Conservation (phyloP, 2,329 filamentous ascomycete genomes). For the Ceratocystis variospora region DNA sequence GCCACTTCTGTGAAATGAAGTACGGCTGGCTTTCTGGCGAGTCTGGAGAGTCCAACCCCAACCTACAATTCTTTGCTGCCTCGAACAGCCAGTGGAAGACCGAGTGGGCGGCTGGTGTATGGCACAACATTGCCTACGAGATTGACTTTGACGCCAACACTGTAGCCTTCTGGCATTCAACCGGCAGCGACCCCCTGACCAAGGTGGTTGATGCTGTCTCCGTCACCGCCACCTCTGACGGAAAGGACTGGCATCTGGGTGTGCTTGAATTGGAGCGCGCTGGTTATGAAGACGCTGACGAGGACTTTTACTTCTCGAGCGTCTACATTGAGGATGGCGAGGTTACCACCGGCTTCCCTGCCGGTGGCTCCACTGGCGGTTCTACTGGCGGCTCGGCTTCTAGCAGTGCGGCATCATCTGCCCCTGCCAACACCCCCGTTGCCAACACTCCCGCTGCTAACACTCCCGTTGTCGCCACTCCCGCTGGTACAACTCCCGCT, state of each 20-base stretch:
- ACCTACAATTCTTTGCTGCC: slow-evolving; percentile 51
- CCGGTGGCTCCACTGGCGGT: slow-evolving; percentile 3
- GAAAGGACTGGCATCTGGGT: slow-evolving; percentile 59
- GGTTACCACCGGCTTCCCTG: slow-evolving; percentile 25
- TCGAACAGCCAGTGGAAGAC: slow-evolving; percentile 49
- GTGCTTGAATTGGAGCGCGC: slow-evolving; percentile 49
- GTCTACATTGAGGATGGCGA: slow-evolving; percentile 48
- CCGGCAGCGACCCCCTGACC: slow-evolving; percentile 42
- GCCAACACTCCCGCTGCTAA: neutral
- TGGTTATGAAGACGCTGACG: slow-evolving; percentile 39
- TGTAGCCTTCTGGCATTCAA: slow-evolving; percentile 58
- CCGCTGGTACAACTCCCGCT: neutral
- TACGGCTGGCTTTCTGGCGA: slow-evolving; percentile 45
- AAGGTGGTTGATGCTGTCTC: slow-evolving; percentile 47
- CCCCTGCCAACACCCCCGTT: neutral
- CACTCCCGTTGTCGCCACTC: neutral
- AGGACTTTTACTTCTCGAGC: slow-evolving; percentile 60
- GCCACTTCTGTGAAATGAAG: slow-evolving; percentile 63
- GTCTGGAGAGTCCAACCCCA: slow-evolving; percentile 33
- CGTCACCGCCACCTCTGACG: slow-evolving; percentile 49
- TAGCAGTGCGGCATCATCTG: neutral
- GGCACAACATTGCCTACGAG: slow-evolving; percentile 65
- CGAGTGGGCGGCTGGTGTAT: slow-evolving; percentile 47
- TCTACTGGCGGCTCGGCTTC: slow-evolving; percentile 7
- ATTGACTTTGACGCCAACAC: slow-evolving; percentile 50